phyloP scores from a whole-genome alignment of 2,329 filamentous ascomycete genomes.

The Colletotrichum liriopes region DNA sequence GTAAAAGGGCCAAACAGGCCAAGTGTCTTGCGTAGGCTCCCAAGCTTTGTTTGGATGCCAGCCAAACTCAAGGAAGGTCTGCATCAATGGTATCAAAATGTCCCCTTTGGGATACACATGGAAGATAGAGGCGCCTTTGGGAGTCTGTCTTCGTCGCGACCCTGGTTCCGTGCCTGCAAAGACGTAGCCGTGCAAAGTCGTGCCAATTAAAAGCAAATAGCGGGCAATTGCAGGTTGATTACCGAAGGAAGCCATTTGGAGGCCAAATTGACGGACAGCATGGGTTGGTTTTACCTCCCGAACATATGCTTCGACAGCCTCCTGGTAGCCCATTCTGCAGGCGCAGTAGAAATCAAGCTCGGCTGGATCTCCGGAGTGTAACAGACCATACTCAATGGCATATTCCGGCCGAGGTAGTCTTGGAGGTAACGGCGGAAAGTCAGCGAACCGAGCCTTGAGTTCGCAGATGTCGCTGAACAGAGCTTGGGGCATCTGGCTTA shows the following conservation, averaged over 20 bases:
- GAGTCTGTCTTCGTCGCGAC: background rate
- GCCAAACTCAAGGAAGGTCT: conserved; percentile 4
- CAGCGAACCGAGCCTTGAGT: background rate
- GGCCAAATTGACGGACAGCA: conserved; percentile 20
- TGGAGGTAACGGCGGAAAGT: background rate
- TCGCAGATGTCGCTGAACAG: background rate
- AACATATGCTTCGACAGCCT: background rate
- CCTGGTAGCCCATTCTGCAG: background rate
- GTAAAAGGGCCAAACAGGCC: background rate
- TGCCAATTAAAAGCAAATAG: background rate
- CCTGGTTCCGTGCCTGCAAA: conserved; percentile 13
- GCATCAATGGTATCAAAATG: conserved; percentile 10
- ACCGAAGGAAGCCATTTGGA: conserved; percentile 16
- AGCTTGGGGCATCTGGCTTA: background rate
- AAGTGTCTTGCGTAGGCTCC: conserved; percentile 2
- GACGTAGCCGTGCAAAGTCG: background rate
- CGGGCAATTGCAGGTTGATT: conserved; percentile 16
- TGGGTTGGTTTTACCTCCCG: background rate
- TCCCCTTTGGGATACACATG: background rate
- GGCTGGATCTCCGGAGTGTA: background rate
- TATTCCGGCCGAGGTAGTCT: conserved; percentile 15
- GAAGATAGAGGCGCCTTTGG: conserved; percentile 7
- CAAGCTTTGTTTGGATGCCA: conserved; percentile 25
- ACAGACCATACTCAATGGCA: background rate
- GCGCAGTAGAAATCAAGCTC: conserved; percentile 12